Percentiles rank a stretch among this genome's conserved stretches.
These are phyloP conservation scores for Forsythia viridissima DNA, from an alignment of 257 asterid genomes.

Conservation along the genomic window DNA sequence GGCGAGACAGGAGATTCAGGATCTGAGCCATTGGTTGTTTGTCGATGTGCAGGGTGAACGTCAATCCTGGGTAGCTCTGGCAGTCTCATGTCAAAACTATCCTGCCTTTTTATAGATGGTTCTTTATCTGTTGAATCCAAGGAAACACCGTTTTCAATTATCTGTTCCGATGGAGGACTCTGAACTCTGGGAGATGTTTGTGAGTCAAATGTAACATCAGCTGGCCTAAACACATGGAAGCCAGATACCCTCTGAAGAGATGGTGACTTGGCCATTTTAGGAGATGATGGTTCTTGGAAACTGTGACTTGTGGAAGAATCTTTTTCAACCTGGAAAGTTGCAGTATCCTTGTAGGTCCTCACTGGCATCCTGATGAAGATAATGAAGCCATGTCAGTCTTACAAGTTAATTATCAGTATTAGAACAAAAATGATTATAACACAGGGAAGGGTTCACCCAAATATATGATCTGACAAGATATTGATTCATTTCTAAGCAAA, in stretches of 20 bases:
- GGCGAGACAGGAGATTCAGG: slow-evolving; percentile 99
- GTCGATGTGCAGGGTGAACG: slow-evolving; percentile 76
- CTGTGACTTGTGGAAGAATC: slow-evolving; percentile 76
- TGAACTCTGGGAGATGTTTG: slow-evolving; percentile 73
- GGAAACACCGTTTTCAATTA: slow-evolving; percentile 74
- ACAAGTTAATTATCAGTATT: neutral
- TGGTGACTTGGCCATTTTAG: slow-evolving; percentile 91
- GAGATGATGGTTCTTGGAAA: slow-evolving; percentile 89
- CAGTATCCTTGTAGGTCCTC: slow-evolving; percentile 72
- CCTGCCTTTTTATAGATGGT: slow-evolving; percentile 95
- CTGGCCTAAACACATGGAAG: slow-evolving; percentile 66
- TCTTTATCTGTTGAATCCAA: slow-evolving; percentile 64
- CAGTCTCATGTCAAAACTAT: slow-evolving; percentile 92
- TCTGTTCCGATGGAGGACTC: slow-evolving; percentile 93
- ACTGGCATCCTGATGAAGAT: slow-evolving; percentile 76
- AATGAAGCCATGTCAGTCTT: neutral
- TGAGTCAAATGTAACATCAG: slow-evolving; percentile 67
- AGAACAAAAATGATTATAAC: neutral
- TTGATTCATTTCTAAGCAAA: slow-evolving; percentile 17
- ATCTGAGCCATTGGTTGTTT: slow-evolving; percentile 63
- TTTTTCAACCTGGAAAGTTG: slow-evolving; percentile 80
- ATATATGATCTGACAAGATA: slow-evolving; percentile 14
- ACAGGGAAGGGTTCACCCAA: slow-evolving; percentile 12
- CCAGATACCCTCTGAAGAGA: slow-evolving; percentile 87
- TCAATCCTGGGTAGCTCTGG: slow-evolving; percentile 97